Conservation (phyloP, 345 rosid species). For the Lepidium aucheri region DNA sequence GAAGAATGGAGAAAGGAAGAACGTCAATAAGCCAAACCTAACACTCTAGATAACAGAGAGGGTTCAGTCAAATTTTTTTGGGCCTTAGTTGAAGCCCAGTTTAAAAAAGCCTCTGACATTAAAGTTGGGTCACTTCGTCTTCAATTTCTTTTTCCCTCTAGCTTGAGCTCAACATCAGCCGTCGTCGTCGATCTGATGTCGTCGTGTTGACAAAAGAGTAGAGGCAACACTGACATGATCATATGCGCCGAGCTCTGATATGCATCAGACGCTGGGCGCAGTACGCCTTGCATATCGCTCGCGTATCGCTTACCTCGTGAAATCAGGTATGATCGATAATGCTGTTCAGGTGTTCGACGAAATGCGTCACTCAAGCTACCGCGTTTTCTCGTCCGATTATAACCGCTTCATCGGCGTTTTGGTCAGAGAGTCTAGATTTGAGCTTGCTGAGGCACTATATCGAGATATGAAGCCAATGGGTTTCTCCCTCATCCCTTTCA, state of each 20-base stretch:
- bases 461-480: constrained; percentile 54
- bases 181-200: constrained; percentile 30
- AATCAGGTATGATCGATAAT: constrained; percentile 62
- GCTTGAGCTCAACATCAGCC: constrained; percentile 16
- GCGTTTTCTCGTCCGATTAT: constrained; percentile 68
- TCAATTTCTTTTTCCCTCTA: constrained; percentile 6
- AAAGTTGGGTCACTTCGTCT: constrained; percentile 5
- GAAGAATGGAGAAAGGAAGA: neutral
- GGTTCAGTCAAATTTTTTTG: neutral
- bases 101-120: neutral
- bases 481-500: constrained; percentile 68
- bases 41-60: neutral
- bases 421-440: constrained; percentile 50
- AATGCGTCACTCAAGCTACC: constrained; percentile 74
- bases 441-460: constrained; percentile 60
- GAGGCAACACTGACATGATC: constrained; percentile 33
- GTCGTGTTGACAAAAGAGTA: constrained; percentile 7
- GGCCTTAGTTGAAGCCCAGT: constrained; percentile 6
- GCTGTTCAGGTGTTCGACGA: constrained; percentile 86
- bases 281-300: constrained; percentile 81
- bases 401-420: constrained; percentile 84
- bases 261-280: constrained; percentile 81
- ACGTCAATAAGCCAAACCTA: neutral
- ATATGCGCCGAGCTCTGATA: constrained; percentile 39
- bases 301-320: constrained; percentile 50